Base-by-base conservation (phyloP, 1,284 basidiomycete genomes). In the Boletus mariae region DNA sequence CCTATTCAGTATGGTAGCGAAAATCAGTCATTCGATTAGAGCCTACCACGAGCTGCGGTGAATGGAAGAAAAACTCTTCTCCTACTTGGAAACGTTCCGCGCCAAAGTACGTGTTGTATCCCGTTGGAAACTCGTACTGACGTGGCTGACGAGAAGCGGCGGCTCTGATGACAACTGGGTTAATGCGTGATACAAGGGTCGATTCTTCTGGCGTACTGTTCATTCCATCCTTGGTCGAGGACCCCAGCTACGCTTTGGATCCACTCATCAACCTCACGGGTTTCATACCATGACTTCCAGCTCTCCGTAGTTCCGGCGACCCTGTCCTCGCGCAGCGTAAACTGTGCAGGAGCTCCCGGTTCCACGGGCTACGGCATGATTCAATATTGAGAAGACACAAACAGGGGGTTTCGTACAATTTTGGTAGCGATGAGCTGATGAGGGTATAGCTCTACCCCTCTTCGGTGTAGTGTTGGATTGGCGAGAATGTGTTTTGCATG, bases 121-220 rank as follows among this genome's bases (percentile, higher is more conserved):
- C 97, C 45, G 93, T 93, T 0, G 97, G 93, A 76, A 99, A 98
- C 73, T 99, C 97, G 75, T 95, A 99, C 61, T 80, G 87, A 62
- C 78, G 80, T 44, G 73, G 68, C 20, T 78, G 79, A 44, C 81
- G 79, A 53, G 75, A 71, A 15, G 77, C 74, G 52, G 83, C 81
- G 52, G 71, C 71, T 60, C 85, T 86, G 57, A 31, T n/a, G 38
- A 29, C 40, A 58, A 42, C 53, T 46, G 32, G 52, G 28, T 45
- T 26, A 52, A 51, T 49, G 35, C 28, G 29, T 34, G 31, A 52
- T 17, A 40, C 46, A 45, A 47, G 23, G 12, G 15, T 41, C 23
- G 15, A 25, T 38, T 31, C 35, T 32, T 23, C 17, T 40, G 37
- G 64, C 83, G 64, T 58, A 91, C 87, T 90, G 83, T 48, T 95